Evolutionary conservation across 306 rosid species (phyloP), one percentile per base, ranked within the genome.

Genomic region (Pueraria montana): DNA sequence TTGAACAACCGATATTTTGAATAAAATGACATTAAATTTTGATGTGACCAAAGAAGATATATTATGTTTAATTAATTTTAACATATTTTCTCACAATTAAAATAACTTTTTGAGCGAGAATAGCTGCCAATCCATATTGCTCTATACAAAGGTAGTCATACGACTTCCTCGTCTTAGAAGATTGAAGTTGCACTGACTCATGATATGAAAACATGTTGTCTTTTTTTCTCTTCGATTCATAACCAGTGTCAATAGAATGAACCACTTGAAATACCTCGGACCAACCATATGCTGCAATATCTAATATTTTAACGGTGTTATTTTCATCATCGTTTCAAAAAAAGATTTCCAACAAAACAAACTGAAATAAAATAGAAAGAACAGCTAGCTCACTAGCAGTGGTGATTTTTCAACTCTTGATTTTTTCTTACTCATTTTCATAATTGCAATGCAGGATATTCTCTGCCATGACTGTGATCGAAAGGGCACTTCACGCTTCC

Each of bases 381-480:
- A 50, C 32, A 63, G 45, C 64, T 83, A 30, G 34, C 34, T 30
- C 17, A 26, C 38, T 32, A 42, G 63, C 48, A 34, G 52, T 26
- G 68, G 64, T 66, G 14, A 36, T 26, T 72, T 23, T 20, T 52
- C 53, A 78, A 55, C 34, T 49, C 38, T 14, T 52, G 21, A 73
- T 13, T 21, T 10, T 72, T 2, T 23, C 34, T 43, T 43, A 53
- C 21, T 71, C 32, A 45, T 43, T 76, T 83, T 68, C 70, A 50
- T 32, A 64, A 46, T 84, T 76, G 76, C 65, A 56, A 87, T 90
- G 84, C 94, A 96, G 99, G 99, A 96, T 24, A 88, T 96, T 82
- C 91, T 96, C 38, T 96, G 99, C 87, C 90, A 96, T 27, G 99
- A 96, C 85, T 96, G 99, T 70, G 97, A 90, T 50, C 81, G 82